phyloP scores from a whole-genome alignment of 305 asterid species.

The Fraxinus ornus region DNA sequence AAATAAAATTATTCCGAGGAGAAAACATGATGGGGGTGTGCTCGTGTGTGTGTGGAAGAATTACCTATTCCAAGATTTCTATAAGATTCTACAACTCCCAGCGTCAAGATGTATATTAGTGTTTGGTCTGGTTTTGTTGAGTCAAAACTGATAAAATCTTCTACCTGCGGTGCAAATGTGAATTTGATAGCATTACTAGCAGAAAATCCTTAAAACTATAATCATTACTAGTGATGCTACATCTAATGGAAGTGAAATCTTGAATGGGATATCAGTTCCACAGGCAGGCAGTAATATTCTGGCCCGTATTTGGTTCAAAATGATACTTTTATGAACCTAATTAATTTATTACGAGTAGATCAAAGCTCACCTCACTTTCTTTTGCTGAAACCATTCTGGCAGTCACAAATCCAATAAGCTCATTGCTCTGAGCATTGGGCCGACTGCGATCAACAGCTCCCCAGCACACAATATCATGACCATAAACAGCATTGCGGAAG shows the following conservation, averaged over 20 bases:
- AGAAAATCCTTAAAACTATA: not conserved
- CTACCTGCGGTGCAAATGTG: slow-evolving; percentile 50
- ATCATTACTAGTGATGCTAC: not conserved
- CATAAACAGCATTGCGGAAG: slow-evolving; percentile 81
- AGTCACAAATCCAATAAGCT: slow-evolving; percentile 90
- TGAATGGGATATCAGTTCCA: slow-evolving; percentile 9
- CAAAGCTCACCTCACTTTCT: slow-evolving; percentile 78
- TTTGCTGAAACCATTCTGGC: slow-evolving; percentile 68
- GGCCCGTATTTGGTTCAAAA: not conserved
- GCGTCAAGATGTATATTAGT: slow-evolving; percentile 73
- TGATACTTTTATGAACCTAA: not conserved
- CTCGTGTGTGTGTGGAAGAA: slow-evolving; percentile 6
- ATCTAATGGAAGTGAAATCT: not conserved
- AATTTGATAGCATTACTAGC: not conserved
- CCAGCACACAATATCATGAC: slow-evolving; percentile 85
- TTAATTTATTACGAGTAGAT: slow-evolving; percentile 16
- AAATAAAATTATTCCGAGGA: slow-evolving; percentile 2
- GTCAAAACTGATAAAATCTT: slow-evolving; percentile 70
- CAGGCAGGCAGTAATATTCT: not conserved
- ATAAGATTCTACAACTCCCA: slow-evolving; percentile 84
- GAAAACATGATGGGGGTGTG: not conserved
- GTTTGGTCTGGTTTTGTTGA: slow-evolving; percentile 67
- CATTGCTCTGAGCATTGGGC: slow-evolving; percentile 59
- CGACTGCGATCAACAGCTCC: slow-evolving; percentile 91
- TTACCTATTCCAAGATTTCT: slow-evolving; percentile 86